Evolutionary conservation across 345 rosid species (phyloP), one percentile per base, ranked within the genome.

Genomic region (Hibiscus trionum): DNA sequence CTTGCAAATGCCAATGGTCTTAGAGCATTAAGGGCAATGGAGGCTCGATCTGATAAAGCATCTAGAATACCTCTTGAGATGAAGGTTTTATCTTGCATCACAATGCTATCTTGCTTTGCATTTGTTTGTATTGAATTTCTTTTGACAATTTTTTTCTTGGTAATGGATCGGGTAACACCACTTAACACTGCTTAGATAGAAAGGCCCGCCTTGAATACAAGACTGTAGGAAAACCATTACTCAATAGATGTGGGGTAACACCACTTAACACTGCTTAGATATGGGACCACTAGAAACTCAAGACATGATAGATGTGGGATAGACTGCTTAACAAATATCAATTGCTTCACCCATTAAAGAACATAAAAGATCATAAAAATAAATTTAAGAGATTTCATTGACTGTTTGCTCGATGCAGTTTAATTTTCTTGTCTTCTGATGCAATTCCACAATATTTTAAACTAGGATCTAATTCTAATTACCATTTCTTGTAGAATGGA

Each of bases 1-100:
- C 57, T 52, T 52, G 57, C 57, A 52, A 52, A 52, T n/a, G 57
- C 21, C 47, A 90, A 70, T 77, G 93, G 93, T 75, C 77, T 80
- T 33, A 79, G 88, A 82, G 75, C 76, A 56, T 76, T 86, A 42
- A 81, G 86, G 73, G 81, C 83, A 35, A 75, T 77, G 73, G 93
- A 88, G 64, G 74, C 78, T 66, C 81, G 78, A 69, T 77, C 86
- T 76, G 79, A 75, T 81, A 80, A 85, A 71, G 77, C 82, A 66
- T 81, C 86, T 47, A 82, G 79, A 85, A 78, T 79, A 72, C 64
- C 63, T 26, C 61, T 56, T 35, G 81, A 78, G 37, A 70, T 78
- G 75, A 78, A 78, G 77, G 81, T 78, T 55, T 29, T 52, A 47
- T 73, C 71, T 57, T 52, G 46, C 4, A 7, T 16, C 11, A 16